Conservation (phyloP, 2,329 filamentous ascomycete genomes). For the Diplocarpon mali region DNA sequence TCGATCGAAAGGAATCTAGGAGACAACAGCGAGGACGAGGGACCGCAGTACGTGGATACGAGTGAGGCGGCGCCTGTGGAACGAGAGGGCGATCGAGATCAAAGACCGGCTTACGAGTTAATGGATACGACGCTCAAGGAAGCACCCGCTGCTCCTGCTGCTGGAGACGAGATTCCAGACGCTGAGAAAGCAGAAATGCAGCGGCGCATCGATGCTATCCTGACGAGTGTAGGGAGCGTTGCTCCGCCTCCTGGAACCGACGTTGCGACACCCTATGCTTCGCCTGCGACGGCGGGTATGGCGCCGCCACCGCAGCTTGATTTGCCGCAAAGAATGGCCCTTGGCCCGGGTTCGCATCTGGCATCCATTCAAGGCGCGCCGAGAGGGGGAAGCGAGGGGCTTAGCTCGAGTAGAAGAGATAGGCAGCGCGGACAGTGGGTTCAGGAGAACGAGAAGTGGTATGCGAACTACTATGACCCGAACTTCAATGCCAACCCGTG, state of each 20-base stretch:
- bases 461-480: constrained; percentile 57
- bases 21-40: constrained; percentile 13
- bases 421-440: constrained; percentile 20
- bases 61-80: constrained; percentile 21
- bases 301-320: constrained; percentile 1
- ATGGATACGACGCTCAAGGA: constrained; percentile 6
- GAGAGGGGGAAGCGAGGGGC: constrained; percentile 6
- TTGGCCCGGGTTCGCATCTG: background rate
- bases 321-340: constrained; percentile 8
- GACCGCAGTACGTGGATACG: constrained; percentile 19
- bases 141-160: background rate
- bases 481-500: constrained; percentile 65
- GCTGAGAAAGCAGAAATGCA: constrained; percentile 18
- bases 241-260: constrained; percentile 6
- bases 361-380: constrained; percentile 13
- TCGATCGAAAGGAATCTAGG: constrained; percentile 1
- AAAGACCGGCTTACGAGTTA: constrained; percentile 1
- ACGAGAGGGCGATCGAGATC: constrained; percentile 6
- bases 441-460: constrained; percentile 42
- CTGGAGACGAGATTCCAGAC: constrained; percentile 13
- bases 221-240: constrained; percentile 11
- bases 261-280: background rate
- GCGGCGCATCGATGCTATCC: constrained; percentile 21
- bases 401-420: constrained; percentile 3
- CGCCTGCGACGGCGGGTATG: background rate